phyloP scores from a whole-genome alignment of 1,284 basidiomycete genomes.

The Ganoderma meredithae region DNA sequence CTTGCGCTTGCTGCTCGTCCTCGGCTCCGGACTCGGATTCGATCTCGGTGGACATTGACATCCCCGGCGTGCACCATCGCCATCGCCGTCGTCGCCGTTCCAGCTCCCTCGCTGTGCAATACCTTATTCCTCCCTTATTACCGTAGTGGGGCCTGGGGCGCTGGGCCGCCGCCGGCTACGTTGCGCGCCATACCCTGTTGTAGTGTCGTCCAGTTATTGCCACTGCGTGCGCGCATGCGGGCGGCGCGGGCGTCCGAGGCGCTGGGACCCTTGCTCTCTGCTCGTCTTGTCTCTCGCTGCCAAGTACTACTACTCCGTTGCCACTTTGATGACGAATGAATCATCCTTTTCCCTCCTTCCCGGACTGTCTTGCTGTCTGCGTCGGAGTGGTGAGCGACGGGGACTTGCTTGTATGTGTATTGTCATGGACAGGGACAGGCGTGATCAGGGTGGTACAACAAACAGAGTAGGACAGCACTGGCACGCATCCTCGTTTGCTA shows the following conservation, averaged over 20 bases:
- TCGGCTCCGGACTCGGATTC: no score
- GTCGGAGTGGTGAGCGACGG: no score
- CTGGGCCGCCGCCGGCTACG: not conserved
- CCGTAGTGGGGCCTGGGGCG: not conserved
- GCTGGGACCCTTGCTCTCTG: conserved; percentile 1
- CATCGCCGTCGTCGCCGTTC: not conserved
- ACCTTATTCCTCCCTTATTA: conserved; percentile 7
- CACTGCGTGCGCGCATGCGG: not conserved
- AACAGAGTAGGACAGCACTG: not conserved
- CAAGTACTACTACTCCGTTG: conserved; percentile 2
- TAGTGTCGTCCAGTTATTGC: not conserved
- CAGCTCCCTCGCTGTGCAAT: not conserved
- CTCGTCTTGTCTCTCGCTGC: not conserved
- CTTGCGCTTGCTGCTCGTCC: not conserved
- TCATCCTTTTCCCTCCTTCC: not conserved
- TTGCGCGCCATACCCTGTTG: not conserved
- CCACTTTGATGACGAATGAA: conserved; percentile 1
- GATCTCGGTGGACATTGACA: not conserved
- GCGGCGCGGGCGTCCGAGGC: not conserved
- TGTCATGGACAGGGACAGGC: not conserved
- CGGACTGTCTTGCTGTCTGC: no score
- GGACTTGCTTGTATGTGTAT: no score
- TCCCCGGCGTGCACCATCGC: not conserved
- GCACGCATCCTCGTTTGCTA: not conserved
- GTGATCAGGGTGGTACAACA: not conserved